Percentiles rank a stretch among this genome's conserved stretches.
phyloP scores from a whole-genome alignment of 169 alveolate species.

The Plasmodium gonderi region DNA sequence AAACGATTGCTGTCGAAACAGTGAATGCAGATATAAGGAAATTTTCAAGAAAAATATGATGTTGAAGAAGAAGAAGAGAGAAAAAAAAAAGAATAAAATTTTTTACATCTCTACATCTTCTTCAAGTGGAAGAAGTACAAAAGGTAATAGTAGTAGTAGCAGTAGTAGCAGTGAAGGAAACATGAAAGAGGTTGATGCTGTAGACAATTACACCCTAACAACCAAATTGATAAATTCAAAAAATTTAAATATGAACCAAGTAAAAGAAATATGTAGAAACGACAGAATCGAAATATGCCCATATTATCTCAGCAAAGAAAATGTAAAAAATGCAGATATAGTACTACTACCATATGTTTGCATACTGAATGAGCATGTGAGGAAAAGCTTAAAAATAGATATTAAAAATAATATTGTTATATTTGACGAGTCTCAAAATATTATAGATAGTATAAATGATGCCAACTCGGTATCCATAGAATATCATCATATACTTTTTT shows the following conservation, averaged over 20 bases:
- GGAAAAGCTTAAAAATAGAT: slow-evolving; percentile 73
- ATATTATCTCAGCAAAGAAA: slow-evolving; percentile 80
- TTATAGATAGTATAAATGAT: slow-evolving; percentile 57
- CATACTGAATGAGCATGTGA: slow-evolving; percentile 79
- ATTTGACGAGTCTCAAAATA: slow-evolving; percentile 89
- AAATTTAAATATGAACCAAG: slow-evolving; percentile 23
- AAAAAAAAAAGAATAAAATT: slow-evolving; percentile 12
- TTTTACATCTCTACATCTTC: slow-evolving; percentile 24
- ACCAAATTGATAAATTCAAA: slow-evolving; percentile 30
- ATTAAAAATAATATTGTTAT: slow-evolving; percentile 75
- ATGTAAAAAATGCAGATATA: slow-evolving; percentile 80
- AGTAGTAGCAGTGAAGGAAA: neutral
- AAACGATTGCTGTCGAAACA: slow-evolving; percentile 28
- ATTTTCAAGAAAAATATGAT: neutral
- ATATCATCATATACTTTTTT: slow-evolving; percentile 21
- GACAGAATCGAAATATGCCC: slow-evolving; percentile 74
- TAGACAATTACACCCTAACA: slow-evolving; percentile 26
- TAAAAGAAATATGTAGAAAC: slow-evolving; percentile 28
- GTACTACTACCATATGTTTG: slow-evolving; percentile 83
- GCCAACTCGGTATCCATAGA: slow-evolving; percentile 7
- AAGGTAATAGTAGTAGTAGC: neutral
- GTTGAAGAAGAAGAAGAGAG: neutral
- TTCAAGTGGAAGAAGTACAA: neutral
- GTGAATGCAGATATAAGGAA: slow-evolving; percentile 40
- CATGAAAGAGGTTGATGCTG: neutral